Evolutionary conservation across 306 rosid genomes (phyloP), one percentile per base, ranked within the genome.

Genomic region (Fragaria nilgerrensis): DNA sequence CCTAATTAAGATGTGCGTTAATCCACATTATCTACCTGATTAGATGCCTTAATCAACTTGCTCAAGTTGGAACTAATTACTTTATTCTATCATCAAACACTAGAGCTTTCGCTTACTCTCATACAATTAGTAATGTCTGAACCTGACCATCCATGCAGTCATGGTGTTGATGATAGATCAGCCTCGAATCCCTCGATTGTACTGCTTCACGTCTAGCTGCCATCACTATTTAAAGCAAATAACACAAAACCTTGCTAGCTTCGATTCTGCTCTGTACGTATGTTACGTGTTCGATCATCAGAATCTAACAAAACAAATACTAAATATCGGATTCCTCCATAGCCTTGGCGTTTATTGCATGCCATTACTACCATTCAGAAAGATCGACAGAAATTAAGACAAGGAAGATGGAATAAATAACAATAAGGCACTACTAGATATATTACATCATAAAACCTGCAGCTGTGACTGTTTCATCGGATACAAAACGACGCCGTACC

Each of bases 391-490:
- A 62, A 62, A 27, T 27, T 5, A 5, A 27, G 13, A 13, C 68
- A 27, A 62, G 32, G 39, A 32, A 29, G 13, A 63, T 29, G 68
- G 47, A 65, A 65, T 65, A 17, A 16, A 14, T 0, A 65, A 65
- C 5, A 61, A 23, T 17, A 13, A 3, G 19, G 23, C 7, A 36
- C 70, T 62, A 7, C 39, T 32, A 63, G 13, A 13, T 65, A 36
- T 36, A 17, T 65, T 65, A 37, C 70, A 65, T 19, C 20, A 36
- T 1, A 37, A 20, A 19, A 65, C 48, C 19, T 17, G 49, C 36
- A 32, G 36, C 70, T 66, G 70, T 4, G 70, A 66, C 70, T 66
- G 70, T 66, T 66, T 66, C 70, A 66, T 66, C 49, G 70, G 70
- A 66, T 66, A 37, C 70, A 66, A 66, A 66, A 66, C 48, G 48